Evolutionary conservation across 2,329 filamentous ascomycete species (phyloP), one percentile per base, ranked within the genome.

Genomic region (Periconia sp.): DNA sequence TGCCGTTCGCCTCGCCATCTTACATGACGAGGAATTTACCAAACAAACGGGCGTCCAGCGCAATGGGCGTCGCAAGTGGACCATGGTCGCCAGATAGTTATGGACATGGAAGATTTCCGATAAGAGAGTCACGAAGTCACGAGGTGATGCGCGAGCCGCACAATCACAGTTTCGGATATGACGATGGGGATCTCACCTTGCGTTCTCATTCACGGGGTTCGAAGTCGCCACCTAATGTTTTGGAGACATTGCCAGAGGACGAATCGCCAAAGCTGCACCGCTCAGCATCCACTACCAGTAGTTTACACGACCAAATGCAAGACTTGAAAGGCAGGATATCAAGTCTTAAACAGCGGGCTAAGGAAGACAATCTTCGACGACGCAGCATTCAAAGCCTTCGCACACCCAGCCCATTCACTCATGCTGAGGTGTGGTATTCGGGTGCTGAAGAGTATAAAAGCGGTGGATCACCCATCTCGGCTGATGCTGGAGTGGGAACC

Each of bases 241-340:
- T 77, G 17, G 73, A 72, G 38, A 71, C 73, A 1, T 52, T 77
- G 17, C 65, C 57, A 4, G 74, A 77, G 48, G 71, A 74, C 24
- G 63, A 61, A 18, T 56, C 56, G 12, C 54, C 56, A 23, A 59
- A 42, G 1, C 69, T 86, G 7, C 80, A 80, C 18, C 80, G 88
- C 13, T 85, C 88, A 3, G 78, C 84, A 11, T 92, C 89, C 1
- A 84, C 84, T n/a, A 79, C 85, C 61, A 83, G 86, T 7, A 82
- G 84, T 59, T 75, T 96, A 30, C 89, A 89, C 47, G 86, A 90
- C 53, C 90, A 95, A 65, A 89, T 96, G 81, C 85, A 87, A 42
- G 89, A 88, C 39, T 77, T 96, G 33, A 92, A 91, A 63, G 89
- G 88, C 46, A 89, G 90, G 59, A 91, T 96, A 24, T 92, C 89